phyloP scores from a whole-genome alignment of 1,284 basidiomycete genomes.

The Gymnopus androsaceus region DNA sequence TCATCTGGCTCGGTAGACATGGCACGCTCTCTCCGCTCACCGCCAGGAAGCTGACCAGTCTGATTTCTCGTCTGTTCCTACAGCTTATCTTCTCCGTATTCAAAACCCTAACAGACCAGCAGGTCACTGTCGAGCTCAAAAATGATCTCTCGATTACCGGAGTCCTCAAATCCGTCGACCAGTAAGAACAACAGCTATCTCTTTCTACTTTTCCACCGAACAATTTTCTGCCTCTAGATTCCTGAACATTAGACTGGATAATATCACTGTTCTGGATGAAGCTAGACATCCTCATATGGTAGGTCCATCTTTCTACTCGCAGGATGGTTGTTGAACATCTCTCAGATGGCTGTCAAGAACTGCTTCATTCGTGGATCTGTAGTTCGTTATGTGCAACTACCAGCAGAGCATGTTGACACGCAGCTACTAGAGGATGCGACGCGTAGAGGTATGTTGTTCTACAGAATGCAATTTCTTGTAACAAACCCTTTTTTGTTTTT shows the following conservation, averaged over 20 bases:
- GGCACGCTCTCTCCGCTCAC: conserved; percentile 16
- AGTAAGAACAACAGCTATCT: conserved; percentile 24
- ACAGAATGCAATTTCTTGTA: neutral
- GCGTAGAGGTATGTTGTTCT: conserved; percentile 71
- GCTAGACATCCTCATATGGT: conserved; percentile 98
- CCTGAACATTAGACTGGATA: conserved; percentile 95
- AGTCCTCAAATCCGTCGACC: conserved; percentile 96
- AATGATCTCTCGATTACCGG: conserved; percentile 98
- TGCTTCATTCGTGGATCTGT: conserved; percentile 99
- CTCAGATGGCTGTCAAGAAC: conserved; percentile 96
- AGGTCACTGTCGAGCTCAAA: conserved; percentile 97
- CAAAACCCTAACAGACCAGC: conserved; percentile 98
- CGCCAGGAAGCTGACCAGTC: conserved; percentile 3
- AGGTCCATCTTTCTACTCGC: conserved; percentile 24
- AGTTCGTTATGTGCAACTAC: conserved; percentile 95
- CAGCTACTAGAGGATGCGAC: conserved; percentile 97
- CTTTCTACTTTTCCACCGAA: conserved; percentile 1
- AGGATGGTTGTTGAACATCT: neutral
- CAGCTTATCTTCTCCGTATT: conserved; percentile 98
- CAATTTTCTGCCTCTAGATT: conserved; percentile 61
- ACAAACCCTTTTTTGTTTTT: conserved; percentile 13
- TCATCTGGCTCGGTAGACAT: conserved; percentile 12
- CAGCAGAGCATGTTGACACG: conserved; percentile 92
- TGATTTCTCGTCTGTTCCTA: conserved; percentile 13
- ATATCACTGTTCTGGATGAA: conserved; percentile 92